Percentiles rank a stretch among this genome's conserved stretches.
Evolutionary conservation across 2,329 filamentous ascomycete genomes (phyloP).

Genomic region (Pseudonectria buxi): DNA sequence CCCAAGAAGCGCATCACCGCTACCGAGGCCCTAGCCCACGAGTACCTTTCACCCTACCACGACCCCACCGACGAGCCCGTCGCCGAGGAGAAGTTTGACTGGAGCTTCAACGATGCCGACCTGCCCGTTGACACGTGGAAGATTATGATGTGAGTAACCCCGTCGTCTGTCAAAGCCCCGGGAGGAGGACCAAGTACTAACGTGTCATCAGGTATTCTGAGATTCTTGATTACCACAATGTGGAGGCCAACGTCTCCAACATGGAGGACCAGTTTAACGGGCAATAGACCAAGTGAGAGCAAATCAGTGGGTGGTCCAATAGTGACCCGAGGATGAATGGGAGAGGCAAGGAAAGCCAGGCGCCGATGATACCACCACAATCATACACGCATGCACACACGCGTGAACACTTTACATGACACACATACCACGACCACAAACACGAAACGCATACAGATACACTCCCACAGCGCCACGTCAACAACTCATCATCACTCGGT

Average conservation of each 20-base stretch:
- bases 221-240: slow-evolving; percentile 97
- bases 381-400: slow-evolving; percentile 7
- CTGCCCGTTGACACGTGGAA: slow-evolving; percentile 99
- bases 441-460: slow-evolving; percentile 5
- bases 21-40: slow-evolving; percentile 76
- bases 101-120: slow-evolving; percentile 98
- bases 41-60: slow-evolving; percentile 94
- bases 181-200: slow-evolving; percentile 1
- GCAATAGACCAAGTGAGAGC: slow-evolving; percentile 20
- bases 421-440: slow-evolving; percentile 2
- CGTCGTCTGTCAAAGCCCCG: not conserved
- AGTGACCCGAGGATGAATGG: not conserved
- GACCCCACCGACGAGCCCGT: slow-evolving; percentile 94
- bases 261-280: slow-evolving; percentile 35
- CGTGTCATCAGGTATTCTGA: slow-evolving; percentile 80
- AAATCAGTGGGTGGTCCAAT: not conserved
- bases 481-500: too few relatives aligned
- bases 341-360: slow-evolving; percentile 2
- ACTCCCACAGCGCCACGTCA: too few relatives aligned
- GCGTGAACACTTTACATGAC: slow-evolving; percentile 4
- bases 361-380: slow-evolving; percentile 30
- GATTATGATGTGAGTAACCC: slow-evolving; percentile 86
- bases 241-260: slow-evolving; percentile 49
- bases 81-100: slow-evolving; percentile 96
- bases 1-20: slow-evolving; percentile 93